Evolutionary conservation across 1,284 basidiomycete genomes (phyloP), one percentile per base, ranked within the genome.

Genomic region (Ustanciosporium gigantosporum): DNA sequence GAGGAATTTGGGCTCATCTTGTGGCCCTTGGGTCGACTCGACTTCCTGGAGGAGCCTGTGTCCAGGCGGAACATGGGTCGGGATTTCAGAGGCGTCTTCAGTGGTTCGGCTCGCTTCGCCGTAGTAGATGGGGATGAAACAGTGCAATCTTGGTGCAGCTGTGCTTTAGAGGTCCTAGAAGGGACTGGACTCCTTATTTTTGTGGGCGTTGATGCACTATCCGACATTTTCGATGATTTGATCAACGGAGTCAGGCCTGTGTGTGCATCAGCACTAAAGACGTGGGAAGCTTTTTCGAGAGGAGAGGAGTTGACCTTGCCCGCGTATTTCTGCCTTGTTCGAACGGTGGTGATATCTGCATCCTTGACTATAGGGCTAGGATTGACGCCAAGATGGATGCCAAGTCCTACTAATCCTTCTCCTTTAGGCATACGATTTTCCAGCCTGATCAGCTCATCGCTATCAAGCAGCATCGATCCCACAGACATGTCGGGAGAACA

Each of bases 1-100:
- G 60, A 53, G 17, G 55, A 29, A 25, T 47, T 24, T 4, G 49
- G 46, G 16, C 41, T 53, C 55, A 58, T 58, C 43, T 55, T 58
- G 38, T 64, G 53, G 11, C 60, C 60, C 29, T 53, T 49, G 5
- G 53, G 55, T 34, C 48, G 50, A 27, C 35, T 48, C 5, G 57
- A 40, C 27, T 57, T 64, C 31, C 50, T 53, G 3, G 44, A 36
- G 14, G 60, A 55, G n/a, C 60, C 55, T 0, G 36, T 64, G 23
- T 64, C 60, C n/a, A 64, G 55, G 3, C 60, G 34, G 41, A 64
- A 64, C 46, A 58, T 53, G 5, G 60, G 60, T 39, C 55, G 36
- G n/a, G 60, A 64, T 32, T 55, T 58, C 11, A 58, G 44, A 2
- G 60, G 60, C 20, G 60, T 64, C 44, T 47, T 46, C 14, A 22